Percentiles rank a stretch among this genome's conserved stretches.
These are phyloP conservation scores for Cotoneaster glaucophyllus DNA, from an alignment of 306 rosid genomes.

Conservation along the genomic window DNA sequence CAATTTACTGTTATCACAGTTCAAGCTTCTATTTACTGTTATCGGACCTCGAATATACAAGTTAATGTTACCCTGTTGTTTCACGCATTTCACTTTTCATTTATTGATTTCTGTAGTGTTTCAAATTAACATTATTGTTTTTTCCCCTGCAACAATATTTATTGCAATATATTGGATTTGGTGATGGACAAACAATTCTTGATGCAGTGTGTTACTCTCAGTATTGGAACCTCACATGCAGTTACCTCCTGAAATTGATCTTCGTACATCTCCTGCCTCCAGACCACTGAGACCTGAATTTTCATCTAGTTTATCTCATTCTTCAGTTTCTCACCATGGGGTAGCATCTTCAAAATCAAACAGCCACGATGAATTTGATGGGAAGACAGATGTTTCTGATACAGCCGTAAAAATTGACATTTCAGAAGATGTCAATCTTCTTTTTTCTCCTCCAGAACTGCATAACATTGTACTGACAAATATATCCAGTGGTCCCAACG, in stretches of 20 bases:
- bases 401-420: slow-evolving; percentile 43
- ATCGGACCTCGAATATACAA: neutral
- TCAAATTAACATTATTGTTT: neutral
- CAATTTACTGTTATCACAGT: neutral
- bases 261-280: slow-evolving; percentile 36
- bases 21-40: neutral
- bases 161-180: neutral
- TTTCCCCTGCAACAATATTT: neutral
- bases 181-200: slow-evolving; percentile 4
- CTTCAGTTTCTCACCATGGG: slow-evolving; percentile 38
- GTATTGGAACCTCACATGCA: slow-evolving; percentile 86
- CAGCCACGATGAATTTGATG: slow-evolving; percentile 59
- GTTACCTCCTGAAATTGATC: slow-evolving; percentile 85
- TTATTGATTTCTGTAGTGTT: neutral
- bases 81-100: neutral
- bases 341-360: slow-evolving; percentile 43
- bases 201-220: slow-evolving; percentile 76
- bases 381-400: slow-evolving; percentile 52
- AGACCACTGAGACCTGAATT: slow-evolving; percentile 46
- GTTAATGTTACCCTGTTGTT: slow-evolving; percentile 2
- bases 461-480: slow-evolving; percentile 46
- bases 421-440: slow-evolving; percentile 57
- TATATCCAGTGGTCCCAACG: slow-evolving; percentile 36
- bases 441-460: slow-evolving; percentile 65
- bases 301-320: slow-evolving; percentile 31